phyloP scores from a whole-genome alignment of 2,329 filamentous ascomycete species.

The Tricladium varicosporioides region DNA sequence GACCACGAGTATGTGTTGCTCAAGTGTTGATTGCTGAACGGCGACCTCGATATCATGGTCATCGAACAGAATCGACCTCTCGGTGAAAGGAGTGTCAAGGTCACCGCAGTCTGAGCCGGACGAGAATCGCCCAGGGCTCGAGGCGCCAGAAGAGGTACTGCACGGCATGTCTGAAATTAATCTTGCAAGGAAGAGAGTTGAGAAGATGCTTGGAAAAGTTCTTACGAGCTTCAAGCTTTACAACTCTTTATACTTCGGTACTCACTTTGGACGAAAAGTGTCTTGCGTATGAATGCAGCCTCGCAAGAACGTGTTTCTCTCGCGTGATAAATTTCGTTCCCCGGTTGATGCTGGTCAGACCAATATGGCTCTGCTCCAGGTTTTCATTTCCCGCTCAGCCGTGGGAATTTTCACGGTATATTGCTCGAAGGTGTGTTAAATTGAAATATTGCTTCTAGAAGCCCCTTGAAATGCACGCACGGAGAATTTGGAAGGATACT shows the following conservation, averaged over 20 bases:
- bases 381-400: slow-evolving; percentile 22
- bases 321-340: slow-evolving; percentile 17
- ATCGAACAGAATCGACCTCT: slow-evolving; percentile 25
- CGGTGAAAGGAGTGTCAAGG: slow-evolving; percentile 25
- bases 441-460: slow-evolving; percentile 19
- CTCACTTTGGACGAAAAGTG: slow-evolving; percentile 7
- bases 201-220: slow-evolving; percentile 9
- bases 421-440: slow-evolving; percentile 16
- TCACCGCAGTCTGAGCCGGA: slow-evolving; percentile 21
- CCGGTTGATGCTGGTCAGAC: slow-evolving; percentile 18
- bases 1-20: slow-evolving; percentile 40
- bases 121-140: slow-evolving; percentile 19
- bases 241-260: slow-evolving; percentile 21
- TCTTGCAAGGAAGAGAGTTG: slow-evolving; percentile 13
- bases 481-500: slow-evolving; percentile 9
- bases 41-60: slow-evolving; percentile 22
- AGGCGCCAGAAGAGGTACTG: slow-evolving; percentile 23
- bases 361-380: slow-evolving; percentile 17
- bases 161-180: slow-evolving; percentile 18
- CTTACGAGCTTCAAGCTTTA: slow-evolving; percentile 12
- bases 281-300: slow-evolving; percentile 11
- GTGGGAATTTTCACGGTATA: slow-evolving; percentile 19
- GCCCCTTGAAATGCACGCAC: slow-evolving; percentile 9
- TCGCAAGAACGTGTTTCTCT: slow-evolving; percentile 23
- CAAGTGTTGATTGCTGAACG: slow-evolving; percentile 11